phyloP scores from a whole-genome alignment of 371 early-diverging fungal species.

The Nematocida parisii region DNA sequence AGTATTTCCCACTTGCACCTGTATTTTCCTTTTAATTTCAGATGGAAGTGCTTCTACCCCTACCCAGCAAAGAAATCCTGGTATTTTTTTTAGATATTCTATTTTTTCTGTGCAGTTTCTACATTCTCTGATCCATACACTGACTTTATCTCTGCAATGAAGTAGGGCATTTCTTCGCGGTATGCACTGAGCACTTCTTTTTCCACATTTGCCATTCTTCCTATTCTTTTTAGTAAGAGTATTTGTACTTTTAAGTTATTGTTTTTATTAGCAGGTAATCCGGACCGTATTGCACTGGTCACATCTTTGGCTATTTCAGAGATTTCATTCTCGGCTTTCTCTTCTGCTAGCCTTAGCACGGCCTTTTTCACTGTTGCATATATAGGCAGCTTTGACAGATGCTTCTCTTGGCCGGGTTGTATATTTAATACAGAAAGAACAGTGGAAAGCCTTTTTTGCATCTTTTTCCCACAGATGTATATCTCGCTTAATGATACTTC shows the following conservation, averaged over 20 bases:
- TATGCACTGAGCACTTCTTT: background rate
- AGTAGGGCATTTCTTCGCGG: background rate
- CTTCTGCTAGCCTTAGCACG: background rate
- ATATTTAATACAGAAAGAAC: background rate
- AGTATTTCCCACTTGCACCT: background rate
- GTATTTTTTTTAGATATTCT: background rate
- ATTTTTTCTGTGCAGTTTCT: background rate
- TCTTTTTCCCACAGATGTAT: background rate
- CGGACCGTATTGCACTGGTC: background rate
- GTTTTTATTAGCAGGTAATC: background rate
- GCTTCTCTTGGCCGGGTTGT: background rate
- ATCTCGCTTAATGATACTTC: background rate
- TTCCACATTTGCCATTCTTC: background rate
- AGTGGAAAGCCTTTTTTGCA: background rate
- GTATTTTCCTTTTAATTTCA: background rate
- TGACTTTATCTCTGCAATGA: background rate
- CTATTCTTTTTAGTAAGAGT: background rate
- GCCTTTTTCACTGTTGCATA: background rate
- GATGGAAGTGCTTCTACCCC: background rate
- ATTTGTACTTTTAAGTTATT: background rate
- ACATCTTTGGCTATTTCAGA: background rate
- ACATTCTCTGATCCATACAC: background rate
- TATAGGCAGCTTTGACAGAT: background rate
- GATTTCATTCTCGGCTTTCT: background rate
- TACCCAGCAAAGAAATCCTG: background rate